Evolutionary conservation across 1,139 yeast species (phyloP), one percentile per base, ranked within the genome.

Genomic region (Waltiozyma sp.): DNA sequence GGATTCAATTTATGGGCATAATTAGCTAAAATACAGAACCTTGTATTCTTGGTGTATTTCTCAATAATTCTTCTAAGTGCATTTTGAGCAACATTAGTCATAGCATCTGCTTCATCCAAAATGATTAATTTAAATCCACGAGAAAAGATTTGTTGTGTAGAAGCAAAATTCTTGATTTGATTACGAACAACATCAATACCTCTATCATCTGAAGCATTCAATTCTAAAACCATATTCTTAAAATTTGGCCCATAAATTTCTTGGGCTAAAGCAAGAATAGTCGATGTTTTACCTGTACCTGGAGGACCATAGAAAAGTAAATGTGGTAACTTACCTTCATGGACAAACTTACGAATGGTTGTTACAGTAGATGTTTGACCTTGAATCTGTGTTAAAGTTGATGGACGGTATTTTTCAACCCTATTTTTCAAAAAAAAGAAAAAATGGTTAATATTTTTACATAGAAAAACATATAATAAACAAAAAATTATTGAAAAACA

Each of bases 371-470:
- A 93, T 43, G 77, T 77, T 59, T 93, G 98, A 10, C 98, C 98
- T 51, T 85, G 78, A 10, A 93, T 93, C 41, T 91, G 96, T 50
- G 84, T 86, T 41, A 93, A 67, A 6, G 80, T 70, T 38, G 70
- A 68, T 0, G 99, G 99, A 51, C 99, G 80, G 61, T 91, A 93
- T 62, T 93, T 93, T 62, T 93, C 99, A 41, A 93, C 95, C 98
- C 88, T 16, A 46, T 42, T 45, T n/a, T n/a, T n/a, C n/a, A n/a
- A n/a, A n/a, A n/a, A n/a, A n/a, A n/a, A n/a, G n/a, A n/a, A n/a
- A n/a, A n/a, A n/a, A n/a, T n/a, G n/a, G n/a, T n/a, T n/a, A n/a
- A n/a, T n/a, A n/a, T n/a, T n/a, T n/a, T n/a, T n/a, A n/a, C n/a
- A n/a, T n/a, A n/a, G n/a, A n/a, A n/a, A n/a, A n/a, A n/a, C n/a